A percentile compares a stretch with the other conserved stretches of the same genome.
Evolutionary conservation across 2,329 filamentous ascomycete species (phyloP).

Genomic region (Geoglossum cookeanum): DNA sequence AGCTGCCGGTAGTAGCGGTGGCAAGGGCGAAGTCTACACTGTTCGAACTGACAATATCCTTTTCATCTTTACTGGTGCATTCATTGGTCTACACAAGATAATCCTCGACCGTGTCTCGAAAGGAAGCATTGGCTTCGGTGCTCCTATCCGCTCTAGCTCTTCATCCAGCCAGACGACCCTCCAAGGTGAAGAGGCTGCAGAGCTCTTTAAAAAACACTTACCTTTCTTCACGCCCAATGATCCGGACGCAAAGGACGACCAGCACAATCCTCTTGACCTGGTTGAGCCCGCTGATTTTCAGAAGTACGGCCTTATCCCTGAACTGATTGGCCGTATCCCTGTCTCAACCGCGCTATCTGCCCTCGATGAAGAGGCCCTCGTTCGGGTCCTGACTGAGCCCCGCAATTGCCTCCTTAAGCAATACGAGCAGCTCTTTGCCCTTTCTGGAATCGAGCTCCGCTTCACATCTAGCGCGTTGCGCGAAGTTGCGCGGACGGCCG

Average conservation of each 20-base stretch:
- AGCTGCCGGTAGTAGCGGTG: constrained; percentile 17
- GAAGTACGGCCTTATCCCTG: constrained; percentile 77
- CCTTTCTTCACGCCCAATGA: constrained; percentile 29
- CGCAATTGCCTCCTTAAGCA: constrained; percentile 75
- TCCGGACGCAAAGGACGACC: constrained; percentile 15
- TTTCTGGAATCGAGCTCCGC: constrained; percentile 54
- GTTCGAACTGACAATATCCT: constrained; percentile 92
- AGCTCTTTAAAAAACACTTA: constrained; percentile 36
- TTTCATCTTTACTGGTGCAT: constrained; percentile 92
- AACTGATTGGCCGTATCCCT: constrained; percentile 88
- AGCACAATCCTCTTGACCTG: constrained; percentile 44
- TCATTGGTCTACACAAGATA: constrained; percentile 76
- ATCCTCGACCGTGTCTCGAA: constrained; percentile 75
- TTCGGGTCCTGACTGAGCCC: constrained; percentile 81
- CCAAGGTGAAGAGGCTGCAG: constrained; percentile 35
- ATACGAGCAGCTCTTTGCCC: constrained; percentile 73
- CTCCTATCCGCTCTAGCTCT: constrained; percentile 45
- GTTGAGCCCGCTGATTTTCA: constrained; percentile 60
- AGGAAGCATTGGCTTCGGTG: constrained; percentile 78
- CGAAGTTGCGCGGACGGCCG: constrained; percentile 56
- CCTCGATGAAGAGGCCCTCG: constrained; percentile 46
- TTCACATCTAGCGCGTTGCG: constrained; percentile 71
- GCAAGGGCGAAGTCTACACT: constrained; percentile 43
- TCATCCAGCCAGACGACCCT: constrained; percentile 36
- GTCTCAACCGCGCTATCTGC: constrained; percentile 73